These are phyloP conservation scores for Eucalyptus pauciflora DNA, from an alignment of 345 rosid genomes.

Conservation along the genomic window DNA sequence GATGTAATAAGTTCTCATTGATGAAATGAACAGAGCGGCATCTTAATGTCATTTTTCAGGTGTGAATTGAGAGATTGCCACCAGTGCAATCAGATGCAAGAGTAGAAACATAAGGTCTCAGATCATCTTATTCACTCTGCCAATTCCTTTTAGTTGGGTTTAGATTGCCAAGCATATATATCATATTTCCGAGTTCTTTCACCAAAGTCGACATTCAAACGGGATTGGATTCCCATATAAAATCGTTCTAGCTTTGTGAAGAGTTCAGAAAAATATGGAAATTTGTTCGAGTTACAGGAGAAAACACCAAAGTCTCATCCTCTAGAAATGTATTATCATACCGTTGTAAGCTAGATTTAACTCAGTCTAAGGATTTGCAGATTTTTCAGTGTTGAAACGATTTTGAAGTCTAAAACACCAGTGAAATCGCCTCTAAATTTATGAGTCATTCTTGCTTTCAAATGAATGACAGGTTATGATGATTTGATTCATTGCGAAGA, in stretches of 20 bases:
- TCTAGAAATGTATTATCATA: background rate
- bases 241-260: background rate
- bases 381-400: background rate
- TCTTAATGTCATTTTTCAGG: background rate
- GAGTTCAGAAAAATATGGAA: background rate
- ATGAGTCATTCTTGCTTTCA: background rate
- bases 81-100: background rate
- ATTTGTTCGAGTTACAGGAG: rapidly evolving
- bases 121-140: background rate
- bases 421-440: background rate
- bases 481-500: background rate
- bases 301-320: background rate
- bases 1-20: background rate
- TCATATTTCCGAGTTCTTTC: background rate
- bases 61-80: background rate
- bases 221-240: background rate
- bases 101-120: background rate
- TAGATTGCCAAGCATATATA: background rate
- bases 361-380: background rate
- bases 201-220: rapidly evolving
- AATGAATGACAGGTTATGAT: background rate
- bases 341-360: background rate
- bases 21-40: background rate
- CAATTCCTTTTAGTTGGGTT: background rate
- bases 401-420: background rate